A percentile compares a stretch with the other conserved stretches of the same genome.
phyloP scores from a whole-genome alignment of 1,284 basidiomycete genomes.

The Macrocystidia cucumis region DNA sequence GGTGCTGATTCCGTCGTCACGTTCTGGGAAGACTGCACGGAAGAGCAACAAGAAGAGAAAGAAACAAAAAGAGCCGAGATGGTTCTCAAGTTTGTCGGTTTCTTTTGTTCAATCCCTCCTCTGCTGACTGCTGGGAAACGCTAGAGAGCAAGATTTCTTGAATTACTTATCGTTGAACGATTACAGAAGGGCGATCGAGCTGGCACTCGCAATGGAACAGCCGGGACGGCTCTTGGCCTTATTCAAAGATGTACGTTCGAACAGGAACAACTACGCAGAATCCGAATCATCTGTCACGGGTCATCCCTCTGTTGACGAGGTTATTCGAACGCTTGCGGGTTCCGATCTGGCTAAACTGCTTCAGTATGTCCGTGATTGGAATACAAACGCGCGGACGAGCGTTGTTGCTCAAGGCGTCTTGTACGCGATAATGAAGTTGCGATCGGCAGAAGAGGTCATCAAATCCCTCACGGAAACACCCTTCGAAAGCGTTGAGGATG shows the following conservation, averaged over 20 bases:
- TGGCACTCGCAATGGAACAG: conserved; percentile 90
- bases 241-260: conserved; percentile 62
- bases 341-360: conserved; percentile 79
- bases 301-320: conserved; percentile 67
- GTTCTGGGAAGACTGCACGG: conserved; percentile 92
- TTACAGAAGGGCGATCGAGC: conserved; percentile 85
- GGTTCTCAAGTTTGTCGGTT: conserved; percentile 64
- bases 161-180: conserved; percentile 88
- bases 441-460: conserved; percentile 66
- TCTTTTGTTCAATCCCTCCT: conserved; percentile 1
- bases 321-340: conserved; percentile 66
- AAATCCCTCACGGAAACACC: conserved; percentile 52
- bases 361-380: conserved; percentile 88
- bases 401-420: conserved; percentile 84
- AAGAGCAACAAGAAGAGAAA: conserved; percentile 69
- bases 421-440: conserved; percentile 74
- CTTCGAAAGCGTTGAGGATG: conserved; percentile 21
- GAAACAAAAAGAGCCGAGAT: conserved; percentile 63
- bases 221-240: conserved; percentile 82
- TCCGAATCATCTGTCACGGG: conserved; percentile 50
- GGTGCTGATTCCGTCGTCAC: conserved; percentile 92
- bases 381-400: conserved; percentile 82
- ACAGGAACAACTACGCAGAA: conserved; percentile 17
- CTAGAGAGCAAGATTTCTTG: conserved; percentile 90
- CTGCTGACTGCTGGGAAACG: not conserved